phyloP scores from a whole-genome alignment of 441 rosid species.

The Metrosideros polymorpha region DNA sequence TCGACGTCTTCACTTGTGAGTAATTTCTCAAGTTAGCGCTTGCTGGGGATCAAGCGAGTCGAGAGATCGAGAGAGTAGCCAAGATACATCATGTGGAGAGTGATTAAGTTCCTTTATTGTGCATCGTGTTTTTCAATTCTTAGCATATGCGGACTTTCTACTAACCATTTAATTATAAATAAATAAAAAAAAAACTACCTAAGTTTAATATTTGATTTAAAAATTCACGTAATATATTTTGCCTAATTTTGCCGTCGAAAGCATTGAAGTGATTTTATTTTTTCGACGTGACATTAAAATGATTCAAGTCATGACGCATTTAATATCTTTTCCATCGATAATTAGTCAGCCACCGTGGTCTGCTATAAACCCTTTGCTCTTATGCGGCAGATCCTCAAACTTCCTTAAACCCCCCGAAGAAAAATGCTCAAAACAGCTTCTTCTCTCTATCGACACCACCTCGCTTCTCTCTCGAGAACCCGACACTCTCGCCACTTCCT shows the following conservation, averaged over 20 bases:
- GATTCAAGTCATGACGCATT: no score
- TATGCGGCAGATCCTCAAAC: not conserved
- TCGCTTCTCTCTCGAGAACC: not conserved
- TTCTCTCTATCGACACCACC: not conserved
- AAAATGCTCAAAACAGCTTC: not conserved
- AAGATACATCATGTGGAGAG: not conserved
- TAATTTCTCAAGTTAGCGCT: not conserved
- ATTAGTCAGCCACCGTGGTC: not conserved
- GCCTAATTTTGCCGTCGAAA: no score
- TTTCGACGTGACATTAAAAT: no score
- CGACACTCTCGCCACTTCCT: not conserved
- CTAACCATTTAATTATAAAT: not conserved
- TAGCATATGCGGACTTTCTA: rapidly evolving
- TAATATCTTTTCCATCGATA: no score
- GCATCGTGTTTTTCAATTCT: not conserved
- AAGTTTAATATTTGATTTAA: no score
- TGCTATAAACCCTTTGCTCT: not conserved
- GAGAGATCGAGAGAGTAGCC: not conserved
- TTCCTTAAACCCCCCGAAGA: not conserved
- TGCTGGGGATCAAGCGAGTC: not conserved
- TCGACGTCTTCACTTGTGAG: not conserved
- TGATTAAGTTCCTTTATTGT: not conserved
- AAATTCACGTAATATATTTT: not conserved
- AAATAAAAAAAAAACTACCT: rapidly evolving
- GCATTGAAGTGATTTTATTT: no score